phyloP scores from a whole-genome alignment of 164 flowering plant genomes.

The Magnolia officinalis region DNA sequence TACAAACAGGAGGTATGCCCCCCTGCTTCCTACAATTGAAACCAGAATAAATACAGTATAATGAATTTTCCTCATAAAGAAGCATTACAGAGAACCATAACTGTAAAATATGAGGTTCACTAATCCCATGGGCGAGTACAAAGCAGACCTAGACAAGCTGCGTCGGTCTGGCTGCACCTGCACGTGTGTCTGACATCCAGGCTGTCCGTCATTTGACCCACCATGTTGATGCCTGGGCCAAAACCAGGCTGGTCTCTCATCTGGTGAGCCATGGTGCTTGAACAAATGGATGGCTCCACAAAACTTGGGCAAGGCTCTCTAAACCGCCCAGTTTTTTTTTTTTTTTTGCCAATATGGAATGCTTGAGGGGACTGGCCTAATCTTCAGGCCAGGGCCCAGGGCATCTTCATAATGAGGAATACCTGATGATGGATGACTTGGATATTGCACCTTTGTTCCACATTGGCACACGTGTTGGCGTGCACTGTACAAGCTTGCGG shows the following conservation, averaged over 20 bases:
- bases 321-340: too few species aligned
- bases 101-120: background rate
- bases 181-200: background rate
- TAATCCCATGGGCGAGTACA: background rate
- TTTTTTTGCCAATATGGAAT: too few species aligned
- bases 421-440: too few species aligned
- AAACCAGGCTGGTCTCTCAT: background rate
- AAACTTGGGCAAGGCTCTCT: too few species aligned
- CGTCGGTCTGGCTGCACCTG: too few species aligned
- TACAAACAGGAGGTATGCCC: slow-evolving; percentile 55
- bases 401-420: too few species aligned
- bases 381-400: too few species aligned
- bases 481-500: too few species aligned
- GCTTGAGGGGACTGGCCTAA: too few species aligned
- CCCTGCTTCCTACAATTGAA: slow-evolving; percentile 43
- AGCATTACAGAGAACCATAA: background rate
- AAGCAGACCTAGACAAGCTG: background rate
- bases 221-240: background rate
- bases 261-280: too few species aligned
- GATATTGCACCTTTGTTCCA: too few species aligned
- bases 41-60: slow-evolving; percentile 8
- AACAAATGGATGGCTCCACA: background rate
- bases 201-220: background rate
- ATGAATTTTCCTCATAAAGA: background rate
- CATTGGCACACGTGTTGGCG: too few species aligned